Evolutionary conservation across 1,139 yeast genomes (phyloP).

Genomic region (Debaryomyces udenii): DNA sequence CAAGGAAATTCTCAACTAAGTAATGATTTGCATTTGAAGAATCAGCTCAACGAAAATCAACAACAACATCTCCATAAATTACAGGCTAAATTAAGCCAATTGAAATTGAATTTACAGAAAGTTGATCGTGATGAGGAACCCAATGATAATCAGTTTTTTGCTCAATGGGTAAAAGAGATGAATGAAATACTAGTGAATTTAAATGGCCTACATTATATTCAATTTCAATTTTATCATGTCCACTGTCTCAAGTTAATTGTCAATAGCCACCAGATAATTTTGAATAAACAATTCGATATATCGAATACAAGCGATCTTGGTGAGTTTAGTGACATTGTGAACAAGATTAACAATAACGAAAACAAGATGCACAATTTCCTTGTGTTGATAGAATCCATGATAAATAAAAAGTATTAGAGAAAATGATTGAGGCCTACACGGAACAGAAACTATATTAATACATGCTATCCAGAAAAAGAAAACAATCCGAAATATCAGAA

Average conservation of each 20-base stretch:
- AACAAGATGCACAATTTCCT: slow-evolving; percentile 4
- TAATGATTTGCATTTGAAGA: slow-evolving; percentile 13
- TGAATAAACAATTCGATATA: slow-evolving; percentile 3
- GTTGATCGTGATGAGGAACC: slow-evolving; percentile 9
- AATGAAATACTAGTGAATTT: slow-evolving; percentile 28
- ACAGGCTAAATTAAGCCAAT: slow-evolving; percentile 9
- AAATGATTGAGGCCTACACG: no score
- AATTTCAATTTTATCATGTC: slow-evolving; percentile 3
- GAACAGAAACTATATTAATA: no score
- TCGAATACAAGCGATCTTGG: slow-evolving; percentile 7
- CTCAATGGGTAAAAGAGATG: slow-evolving; percentile 36
- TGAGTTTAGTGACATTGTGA: slow-evolving; percentile 4
- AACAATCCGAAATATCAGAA: no score
- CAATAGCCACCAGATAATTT: background rate
- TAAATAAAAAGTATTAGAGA: background rate
- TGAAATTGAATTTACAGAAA: slow-evolving; percentile 8
- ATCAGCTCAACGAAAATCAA: slow-evolving; percentile 11
- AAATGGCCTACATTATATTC: slow-evolving; percentile 6
- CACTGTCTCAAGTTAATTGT: slow-evolving; percentile 5
- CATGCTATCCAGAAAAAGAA: no score
- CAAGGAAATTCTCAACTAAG: slow-evolving; percentile 6
- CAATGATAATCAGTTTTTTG: slow-evolving; percentile 21
- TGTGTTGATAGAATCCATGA: background rate
- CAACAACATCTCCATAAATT: slow-evolving; percentile 12
- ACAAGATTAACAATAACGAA: slow-evolving; percentile 3